A percentile compares a stretch with the other conserved stretches of the same genome.
Evolutionary conservation across 2,329 filamentous ascomycete genomes (phyloP).

Genomic region (Colletotrichum tanaceti): DNA sequence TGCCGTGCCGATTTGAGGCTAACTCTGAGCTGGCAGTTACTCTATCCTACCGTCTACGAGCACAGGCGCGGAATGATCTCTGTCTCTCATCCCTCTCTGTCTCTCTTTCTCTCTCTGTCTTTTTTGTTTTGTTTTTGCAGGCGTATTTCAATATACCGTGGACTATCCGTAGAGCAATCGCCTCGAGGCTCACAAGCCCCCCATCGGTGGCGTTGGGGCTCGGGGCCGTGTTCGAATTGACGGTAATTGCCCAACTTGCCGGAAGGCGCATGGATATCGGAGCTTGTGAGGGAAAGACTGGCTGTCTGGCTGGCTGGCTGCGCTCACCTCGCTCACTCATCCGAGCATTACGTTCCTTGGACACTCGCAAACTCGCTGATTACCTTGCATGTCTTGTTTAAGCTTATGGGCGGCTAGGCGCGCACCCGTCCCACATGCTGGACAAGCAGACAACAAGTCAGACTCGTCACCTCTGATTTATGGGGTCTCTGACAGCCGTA

Average conservation of each 20-base stretch:
- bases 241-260: conserved; percentile 19
- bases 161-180: conserved; percentile 2
- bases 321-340: conserved; percentile 6
- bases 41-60: no score
- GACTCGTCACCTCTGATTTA: conserved; percentile 2
- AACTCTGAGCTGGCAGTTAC: conserved; percentile 14
- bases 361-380: no score
- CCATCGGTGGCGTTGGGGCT: not conserved
- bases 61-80: no score
- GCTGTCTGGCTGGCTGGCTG: no score
- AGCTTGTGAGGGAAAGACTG: not conserved
- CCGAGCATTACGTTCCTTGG: not conserved
- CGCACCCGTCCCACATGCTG: conserved; percentile 29
- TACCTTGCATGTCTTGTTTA: conserved; percentile 31
- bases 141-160: conserved; percentile 14
- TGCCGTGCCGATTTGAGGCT: conserved; percentile 4
- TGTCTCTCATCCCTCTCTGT: no score
- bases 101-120: no score
- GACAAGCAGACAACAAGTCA: no score
- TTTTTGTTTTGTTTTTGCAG: conserved; percentile 10
- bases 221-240: not conserved
- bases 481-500: conserved; percentile 25
- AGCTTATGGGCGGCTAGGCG: conserved; percentile 38
- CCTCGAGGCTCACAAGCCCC: not conserved
- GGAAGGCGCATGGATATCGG: conserved; percentile 1